These are phyloP conservation scores for Fusarium sp. DNA, from an alignment of 2,329 filamentous ascomycete species.

Conservation along the genomic window DNA sequence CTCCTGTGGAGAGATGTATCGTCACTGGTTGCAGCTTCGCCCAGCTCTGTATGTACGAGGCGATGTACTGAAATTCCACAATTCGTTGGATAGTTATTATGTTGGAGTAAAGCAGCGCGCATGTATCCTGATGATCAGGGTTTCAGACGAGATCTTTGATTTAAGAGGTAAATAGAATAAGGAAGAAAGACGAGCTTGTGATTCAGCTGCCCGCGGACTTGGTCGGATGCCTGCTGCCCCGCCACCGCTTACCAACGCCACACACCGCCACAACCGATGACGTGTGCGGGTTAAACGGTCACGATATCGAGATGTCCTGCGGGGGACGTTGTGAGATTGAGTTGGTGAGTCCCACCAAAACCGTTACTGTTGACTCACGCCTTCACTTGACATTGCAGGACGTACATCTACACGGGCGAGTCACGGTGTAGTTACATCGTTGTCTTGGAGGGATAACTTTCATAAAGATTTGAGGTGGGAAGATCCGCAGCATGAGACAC, in stretches of 20 bases:
- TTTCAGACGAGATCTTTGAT: slow-evolving; percentile 2
- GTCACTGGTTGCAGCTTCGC: slow-evolving; percentile 37
- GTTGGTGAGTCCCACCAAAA: too few species aligned
- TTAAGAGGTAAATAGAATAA: background rate
- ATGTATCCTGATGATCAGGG: background rate
- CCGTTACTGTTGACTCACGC: too few species aligned
- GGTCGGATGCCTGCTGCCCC: slow-evolving; percentile 30
- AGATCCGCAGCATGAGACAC: too few species aligned
- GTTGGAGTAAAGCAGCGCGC: background rate
- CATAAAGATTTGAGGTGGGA: too few species aligned
- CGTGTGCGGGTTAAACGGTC: slow-evolving; percentile 28
- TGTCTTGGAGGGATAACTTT: too few species aligned
- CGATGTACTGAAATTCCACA: slow-evolving; percentile 24
- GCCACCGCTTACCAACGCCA: slow-evolving; percentile 36
- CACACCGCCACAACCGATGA: slow-evolving; percentile 40
- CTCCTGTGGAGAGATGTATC: slow-evolving; percentile 38
- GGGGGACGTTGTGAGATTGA: too few species aligned
- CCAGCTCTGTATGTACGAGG: slow-evolving; percentile 34
- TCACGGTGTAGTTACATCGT: too few species aligned
- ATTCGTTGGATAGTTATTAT: slow-evolving; percentile 18
- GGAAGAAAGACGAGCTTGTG: slow-evolving; percentile 21
- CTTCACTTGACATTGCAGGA: background rate
- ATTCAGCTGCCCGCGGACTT: slow-evolving; percentile 19
- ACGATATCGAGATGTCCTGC: too few species aligned
- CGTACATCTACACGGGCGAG: too few species aligned